A percentile compares a stretch with the other conserved stretches of the same genome.
These are phyloP conservation scores for Daedaleopsis sinensis DNA, from an alignment of 768 basidiomycete genomes.

Conservation along the genomic window DNA sequence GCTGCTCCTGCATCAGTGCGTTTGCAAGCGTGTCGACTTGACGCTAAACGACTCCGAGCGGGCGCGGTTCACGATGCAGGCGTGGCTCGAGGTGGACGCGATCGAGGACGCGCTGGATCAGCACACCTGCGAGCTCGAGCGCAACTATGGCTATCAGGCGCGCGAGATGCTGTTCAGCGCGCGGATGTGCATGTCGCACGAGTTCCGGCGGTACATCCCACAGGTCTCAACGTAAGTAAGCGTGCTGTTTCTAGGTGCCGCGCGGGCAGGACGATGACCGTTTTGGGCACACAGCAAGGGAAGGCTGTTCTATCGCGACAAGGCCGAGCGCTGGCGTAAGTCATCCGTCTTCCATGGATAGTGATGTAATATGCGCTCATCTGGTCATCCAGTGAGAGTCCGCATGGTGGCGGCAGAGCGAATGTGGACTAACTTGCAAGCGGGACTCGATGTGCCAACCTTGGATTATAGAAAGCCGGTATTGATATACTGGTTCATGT, in stretches of 20 bases:
- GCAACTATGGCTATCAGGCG: slow-evolving; percentile 66
- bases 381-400: slow-evolving; percentile 43
- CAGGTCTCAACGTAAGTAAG: slow-evolving; percentile 56
- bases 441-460: not conserved
- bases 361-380: not conserved
- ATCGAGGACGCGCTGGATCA: slow-evolving; percentile 63
- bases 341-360: not conserved
- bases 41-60: slow-evolving; percentile 49
- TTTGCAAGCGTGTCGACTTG: slow-evolving; percentile 54
- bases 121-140: slow-evolving; percentile 70
- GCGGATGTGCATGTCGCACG: slow-evolving; percentile 70
- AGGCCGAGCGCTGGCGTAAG: slow-evolving; percentile 33
- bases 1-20: slow-evolving; percentile 73
- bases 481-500: slow-evolving; percentile 77
- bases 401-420: slow-evolving; percentile 12
- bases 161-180: slow-evolving; percentile 78
- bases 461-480: slow-evolving; percentile 52
- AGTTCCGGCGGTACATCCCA: slow-evolving; percentile 68
- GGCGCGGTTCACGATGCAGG: slow-evolving; percentile 63
- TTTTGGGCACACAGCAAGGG: slow-evolving; percentile 18
- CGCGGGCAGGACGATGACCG: not conserved
- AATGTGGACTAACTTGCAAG: slow-evolving; percentile 5
- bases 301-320: slow-evolving; percentile 29
- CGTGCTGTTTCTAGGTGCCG: not conserved
- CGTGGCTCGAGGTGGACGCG: slow-evolving; percentile 71